phyloP scores from a whole-genome alignment of 306 rosid species.

The Pyrus pyrifolia region DNA sequence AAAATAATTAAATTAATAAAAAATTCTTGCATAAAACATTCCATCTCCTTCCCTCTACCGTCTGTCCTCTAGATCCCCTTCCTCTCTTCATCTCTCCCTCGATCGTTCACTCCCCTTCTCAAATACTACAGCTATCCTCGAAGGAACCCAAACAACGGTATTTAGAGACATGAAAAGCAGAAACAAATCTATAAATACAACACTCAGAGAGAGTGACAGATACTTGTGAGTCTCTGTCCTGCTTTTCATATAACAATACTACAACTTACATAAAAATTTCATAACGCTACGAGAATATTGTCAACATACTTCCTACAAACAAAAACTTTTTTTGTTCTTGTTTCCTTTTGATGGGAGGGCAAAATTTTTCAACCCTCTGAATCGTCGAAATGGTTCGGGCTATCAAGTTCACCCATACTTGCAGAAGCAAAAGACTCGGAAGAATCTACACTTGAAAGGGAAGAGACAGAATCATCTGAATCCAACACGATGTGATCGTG shows the following conservation, averaged over 20 bases:
- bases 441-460: conserved; percentile 64
- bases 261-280: background rate
- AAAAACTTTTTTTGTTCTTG: background rate
- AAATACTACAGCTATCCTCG: no score
- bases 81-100: no score
- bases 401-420: conserved; percentile 88
- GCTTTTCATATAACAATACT: background rate
- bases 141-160: background rate
- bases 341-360: background rate
- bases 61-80: no score
- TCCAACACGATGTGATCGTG: conserved; percentile 51
- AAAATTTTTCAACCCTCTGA: background rate
- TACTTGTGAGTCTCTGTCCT: background rate
- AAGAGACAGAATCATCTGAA: conserved; percentile 64
- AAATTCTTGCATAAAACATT: no score
- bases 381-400: conserved; percentile 66
- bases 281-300: background rate
- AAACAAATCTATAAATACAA: background rate
- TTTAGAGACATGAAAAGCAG: background rate
- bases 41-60: no score
- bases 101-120: no score
- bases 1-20: no score
- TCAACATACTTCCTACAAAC: background rate
- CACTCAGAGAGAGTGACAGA: background rate
- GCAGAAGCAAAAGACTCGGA: conserved; percentile 89